Evolutionary conservation across 352 stramenopile species (phyloP), one percentile per base, ranked within the genome.

Genomic region (Hyaloperonospora brassicae): DNA sequence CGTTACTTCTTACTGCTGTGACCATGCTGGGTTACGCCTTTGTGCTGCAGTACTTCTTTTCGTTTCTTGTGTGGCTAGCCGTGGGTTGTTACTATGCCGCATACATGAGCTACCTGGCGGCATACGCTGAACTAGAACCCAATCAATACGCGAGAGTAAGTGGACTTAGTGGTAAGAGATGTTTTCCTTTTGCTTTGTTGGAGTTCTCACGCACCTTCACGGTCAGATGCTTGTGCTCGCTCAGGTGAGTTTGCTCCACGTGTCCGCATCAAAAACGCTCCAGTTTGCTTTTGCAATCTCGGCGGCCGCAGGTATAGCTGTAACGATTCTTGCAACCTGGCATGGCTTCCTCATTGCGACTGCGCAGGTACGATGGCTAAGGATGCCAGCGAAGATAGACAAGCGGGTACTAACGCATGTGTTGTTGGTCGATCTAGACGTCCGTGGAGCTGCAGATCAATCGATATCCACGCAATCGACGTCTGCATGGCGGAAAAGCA

Each of bases 371-470:
- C 23, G n/a, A 52, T 41, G n/a, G 5, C 25, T 17, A 30, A 2
- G 5, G 11, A 54, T 57, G 22, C 30, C n/a, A 34, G 27, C 3
- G 7, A 34, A 21, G n/a, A 43, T 44, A 4, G 0, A 9, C 41
- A 47, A 44, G 9, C 25, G 21, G 25, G 17, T 45, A 21, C 23
- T 59, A 14, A 59, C 41, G 11, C 22, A 39, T 42, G 41, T 10
- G 49, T 12, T 48, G 8, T 43, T 51, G 14, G 23, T 55, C 6
- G 46, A 42, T 50, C 25, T 60, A 92, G 82, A 90, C 82, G 1
- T 89, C 82, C 8, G 73, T 93, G 5, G 82, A 93, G 52, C 61
- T 82, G 50, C 82, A 90, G 42, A 87, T 93, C 56, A 93, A 90
- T 55, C 73, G 82, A 1, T 84, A 72, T 14, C 61, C 63, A 11